Base-by-base conservation (phyloP, 345 rosid species). In the Syzygium aqueum region DNA sequence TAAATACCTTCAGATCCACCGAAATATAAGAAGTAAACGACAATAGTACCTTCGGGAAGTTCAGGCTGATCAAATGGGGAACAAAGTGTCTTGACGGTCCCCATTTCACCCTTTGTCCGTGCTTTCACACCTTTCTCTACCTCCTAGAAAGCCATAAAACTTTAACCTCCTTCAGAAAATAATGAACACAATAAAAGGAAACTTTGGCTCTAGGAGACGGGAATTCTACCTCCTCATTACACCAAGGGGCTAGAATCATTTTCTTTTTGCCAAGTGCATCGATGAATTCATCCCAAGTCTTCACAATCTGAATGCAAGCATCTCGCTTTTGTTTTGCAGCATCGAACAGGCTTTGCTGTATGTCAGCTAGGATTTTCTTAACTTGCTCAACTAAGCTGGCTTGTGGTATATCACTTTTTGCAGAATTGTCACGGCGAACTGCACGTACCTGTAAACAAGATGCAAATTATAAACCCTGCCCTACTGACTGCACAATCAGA, bases 231-330 rank as follows among this genome's bases (percentile, higher is more conserved):
- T 95, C 97, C 88, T 96, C 99, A 84, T 96, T 96, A 84, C 99
- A 96, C 99, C 99, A 97, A 30, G 99, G 99, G 90, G 99, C 99
- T 88, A 97, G 92, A 89, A 97, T 95, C 94, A 97, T 90, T 88
- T 97, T 95, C 95, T 89, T 96, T 54, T 95, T 92, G 85, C 91
- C 90, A 21, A 97, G 95, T 87, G 98, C 99, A 56, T 90, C 93
- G 37, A 90, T 89, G 85, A 97, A 97, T 89, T 95, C 98, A 80
- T 95, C 98, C 99, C 99, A 96, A 43, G 97, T 96, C 89, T 92
- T 93, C 13, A 91, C 91, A 77, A 85, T 91, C 92, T 94, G 86
- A 87, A 97, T 85, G 88, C 98, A 97, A 33, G 93, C 95, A 86
- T 97, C 97, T 77, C 98, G 91, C 88, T 93, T 94, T 88, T 93